Evolutionary conservation across 345 rosid genomes (phyloP).

Genomic region (Hibiscus tridactylites): DNA sequence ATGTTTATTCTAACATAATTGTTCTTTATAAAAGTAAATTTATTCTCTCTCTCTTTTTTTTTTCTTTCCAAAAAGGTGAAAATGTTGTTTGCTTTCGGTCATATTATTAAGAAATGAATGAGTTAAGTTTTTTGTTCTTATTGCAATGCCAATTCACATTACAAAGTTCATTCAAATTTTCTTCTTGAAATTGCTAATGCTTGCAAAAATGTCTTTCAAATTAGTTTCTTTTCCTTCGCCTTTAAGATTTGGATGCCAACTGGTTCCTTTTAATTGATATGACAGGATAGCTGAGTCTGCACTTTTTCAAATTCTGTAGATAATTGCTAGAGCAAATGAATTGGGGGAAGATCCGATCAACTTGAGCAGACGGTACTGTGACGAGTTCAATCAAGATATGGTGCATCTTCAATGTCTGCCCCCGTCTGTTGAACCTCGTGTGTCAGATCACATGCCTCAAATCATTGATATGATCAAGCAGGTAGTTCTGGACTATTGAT

Average conservation of each 20-base stretch:
- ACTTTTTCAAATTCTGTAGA: slow-evolving; percentile 48
- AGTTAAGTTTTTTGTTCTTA: not conserved
- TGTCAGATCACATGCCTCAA: slow-evolving; percentile 88
- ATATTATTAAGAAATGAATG: not conserved
- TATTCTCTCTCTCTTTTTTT: no score
- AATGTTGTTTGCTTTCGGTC: not conserved
- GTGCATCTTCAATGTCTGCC: slow-evolving; percentile 63
- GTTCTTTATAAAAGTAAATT: not conserved
- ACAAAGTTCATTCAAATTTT: not conserved
- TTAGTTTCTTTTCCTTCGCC: not conserved
- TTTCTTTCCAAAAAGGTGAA: not conserved
- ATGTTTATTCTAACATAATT: not conserved
- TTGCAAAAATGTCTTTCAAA: not conserved
- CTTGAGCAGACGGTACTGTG: slow-evolving; percentile 75
- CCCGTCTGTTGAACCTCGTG: slow-evolving; percentile 82
- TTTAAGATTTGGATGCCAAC: slow-evolving; percentile 29
- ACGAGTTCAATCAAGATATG: slow-evolving; percentile 79
- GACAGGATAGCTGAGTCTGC: slow-evolving; percentile 48
- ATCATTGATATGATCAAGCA: slow-evolving; percentile 80
- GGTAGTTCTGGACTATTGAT: slow-evolving; percentile 27
- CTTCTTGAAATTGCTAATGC: not conserved
- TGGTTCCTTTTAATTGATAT: slow-evolving; percentile 25
- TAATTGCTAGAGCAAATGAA: slow-evolving; percentile 83
- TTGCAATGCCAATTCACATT: not conserved
- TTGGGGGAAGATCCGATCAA: slow-evolving; percentile 83